Base-by-base conservation (phyloP, 2,329 filamentous ascomycete species). In the Massarina eburnea region DNA sequence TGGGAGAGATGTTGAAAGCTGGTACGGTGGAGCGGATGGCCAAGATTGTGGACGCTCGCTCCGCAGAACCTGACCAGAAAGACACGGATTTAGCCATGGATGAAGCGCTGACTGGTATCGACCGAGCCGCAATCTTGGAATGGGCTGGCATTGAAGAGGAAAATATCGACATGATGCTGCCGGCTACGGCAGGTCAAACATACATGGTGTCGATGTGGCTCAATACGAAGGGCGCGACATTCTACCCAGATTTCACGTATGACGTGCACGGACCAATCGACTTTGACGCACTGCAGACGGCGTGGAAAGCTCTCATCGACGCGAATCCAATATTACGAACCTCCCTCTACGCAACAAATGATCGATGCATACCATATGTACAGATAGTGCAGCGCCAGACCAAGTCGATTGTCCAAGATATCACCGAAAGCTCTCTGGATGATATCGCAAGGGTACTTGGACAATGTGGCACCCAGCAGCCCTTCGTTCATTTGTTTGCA, bases 191-290 rank as follows among this genome's bases (percentile, higher is more conserved):
- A 2, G 88, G 90, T 58, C 91, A 96, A 64, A 72, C 82, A 0
- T 91, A 94, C 66, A 89, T 94, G 83, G 74, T 96, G 20, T 83
- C 82, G 14, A 78, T 82, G 34, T 95, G 89, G 88, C 80, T 87
- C 50, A 83, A 82, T 34, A 82, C 84, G 0, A 61, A 73, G 1
- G 87, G 89, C 0, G 64, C 68, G 1, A 74, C 89, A 0, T 95
- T 95, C 69, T 90, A 86, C 59, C 83, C 89, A 0, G 80, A 76
- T 0, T 96, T 96, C 64, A 71, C 66, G 4, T 91, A 87, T 62
- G 64, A 68, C 1, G 51, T 88, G 2, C 59, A 67, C 0, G 74
- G 73, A 0, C 29, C 64, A 1, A 42, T 79, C 4, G 62, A 71
- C 0, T 47, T 65, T 0, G 60, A 67, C 0, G 55, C 61, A 0